These are phyloP conservation scores for Juncus effusus DNA, from an alignment of 176 grass and related monocot species.

Conservation along the genomic window DNA sequence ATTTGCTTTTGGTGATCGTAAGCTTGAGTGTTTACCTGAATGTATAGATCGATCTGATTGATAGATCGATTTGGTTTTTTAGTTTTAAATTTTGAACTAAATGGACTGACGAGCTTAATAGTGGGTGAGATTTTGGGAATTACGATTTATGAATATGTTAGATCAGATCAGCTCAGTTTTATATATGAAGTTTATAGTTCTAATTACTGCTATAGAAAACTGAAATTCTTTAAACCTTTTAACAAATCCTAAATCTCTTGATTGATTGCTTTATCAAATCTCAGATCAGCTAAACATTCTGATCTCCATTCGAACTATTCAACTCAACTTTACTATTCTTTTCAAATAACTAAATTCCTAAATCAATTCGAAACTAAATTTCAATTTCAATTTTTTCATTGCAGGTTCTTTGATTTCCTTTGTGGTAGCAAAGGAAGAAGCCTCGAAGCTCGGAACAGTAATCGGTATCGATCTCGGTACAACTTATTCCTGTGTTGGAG, in stretches of 20 bases:
- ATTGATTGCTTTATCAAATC: no score
- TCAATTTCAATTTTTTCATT: slow-evolving; percentile 1
- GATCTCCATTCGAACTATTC: neutral
- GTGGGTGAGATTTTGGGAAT: no score
- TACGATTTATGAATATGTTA: no score
- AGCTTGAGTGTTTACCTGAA: slow-evolving; percentile 1
- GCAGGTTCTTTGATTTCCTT: slow-evolving; percentile 36
- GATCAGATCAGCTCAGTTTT: no score
- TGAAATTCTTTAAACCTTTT: no score
- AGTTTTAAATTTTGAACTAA: neutral
- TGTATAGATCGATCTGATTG: neutral
- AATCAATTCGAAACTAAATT: neutral
- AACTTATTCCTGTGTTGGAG: slow-evolving; percentile 51
- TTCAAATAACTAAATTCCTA: neutral
- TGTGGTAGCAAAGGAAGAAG: slow-evolving; percentile 41
- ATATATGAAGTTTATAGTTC: no score
- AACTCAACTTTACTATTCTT: neutral
- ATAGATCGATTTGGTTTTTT: neutral
- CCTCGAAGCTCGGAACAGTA: slow-evolving; percentile 40
- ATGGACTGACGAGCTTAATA: neutral
- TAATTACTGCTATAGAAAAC: no score
- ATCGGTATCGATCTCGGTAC: slow-evolving; percentile 39
- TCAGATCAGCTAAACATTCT: no score
- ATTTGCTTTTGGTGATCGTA: neutral
- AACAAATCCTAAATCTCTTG: no score